A percentile compares a stretch with the other conserved stretches of the same genome.
These are phyloP conservation scores for Aspergillus tamarii DNA, from an alignment of 2,329 filamentous ascomycete species.

Conservation along the genomic window DNA sequence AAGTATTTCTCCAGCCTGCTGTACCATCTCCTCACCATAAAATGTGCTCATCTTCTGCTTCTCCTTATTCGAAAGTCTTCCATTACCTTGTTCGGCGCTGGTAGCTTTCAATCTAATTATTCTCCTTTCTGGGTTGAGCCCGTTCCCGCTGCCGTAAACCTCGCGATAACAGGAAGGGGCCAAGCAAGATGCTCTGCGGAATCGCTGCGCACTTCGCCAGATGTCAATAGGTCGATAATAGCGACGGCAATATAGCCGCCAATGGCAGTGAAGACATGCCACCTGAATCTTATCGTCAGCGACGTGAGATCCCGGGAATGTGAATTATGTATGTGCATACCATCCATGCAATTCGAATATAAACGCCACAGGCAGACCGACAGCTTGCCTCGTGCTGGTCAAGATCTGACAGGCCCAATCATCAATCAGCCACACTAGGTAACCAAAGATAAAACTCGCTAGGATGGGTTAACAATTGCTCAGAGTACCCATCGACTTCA, in stretches of 20 bases:
- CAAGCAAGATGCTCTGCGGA: slow-evolving; percentile 36
- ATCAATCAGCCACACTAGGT: slow-evolving; percentile 46
- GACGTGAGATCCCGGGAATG: no score
- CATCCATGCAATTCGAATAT: slow-evolving; percentile 48
- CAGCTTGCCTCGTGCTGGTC: slow-evolving; percentile 26
- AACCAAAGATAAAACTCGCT: slow-evolving; percentile 45
- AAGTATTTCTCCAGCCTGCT: background rate
- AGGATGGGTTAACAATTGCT: background rate
- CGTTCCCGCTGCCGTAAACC: slow-evolving; percentile 9
- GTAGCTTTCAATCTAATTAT: background rate
- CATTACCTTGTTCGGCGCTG: background rate
- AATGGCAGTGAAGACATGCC: slow-evolving; percentile 48
- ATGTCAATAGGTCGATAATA: slow-evolving; percentile 42
- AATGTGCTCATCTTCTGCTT: background rate
- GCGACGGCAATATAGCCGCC: slow-evolving; percentile 47
- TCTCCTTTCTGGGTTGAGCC: background rate
- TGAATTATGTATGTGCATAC: slow-evolving; percentile 28
- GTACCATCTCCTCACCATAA: background rate
- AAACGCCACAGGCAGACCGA: slow-evolving; percentile 45
- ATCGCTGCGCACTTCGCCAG: slow-evolving; percentile 37
- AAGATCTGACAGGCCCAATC: slow-evolving; percentile 38
- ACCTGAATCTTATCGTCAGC: slow-evolving; percentile 32
- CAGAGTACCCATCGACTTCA: background rate
- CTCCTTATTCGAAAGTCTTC: background rate
- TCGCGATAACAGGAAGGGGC: slow-evolving; percentile 30